Conservation (phyloP, 352 stramenopile genomes). For the Phytophthora hibernalis region DNA sequence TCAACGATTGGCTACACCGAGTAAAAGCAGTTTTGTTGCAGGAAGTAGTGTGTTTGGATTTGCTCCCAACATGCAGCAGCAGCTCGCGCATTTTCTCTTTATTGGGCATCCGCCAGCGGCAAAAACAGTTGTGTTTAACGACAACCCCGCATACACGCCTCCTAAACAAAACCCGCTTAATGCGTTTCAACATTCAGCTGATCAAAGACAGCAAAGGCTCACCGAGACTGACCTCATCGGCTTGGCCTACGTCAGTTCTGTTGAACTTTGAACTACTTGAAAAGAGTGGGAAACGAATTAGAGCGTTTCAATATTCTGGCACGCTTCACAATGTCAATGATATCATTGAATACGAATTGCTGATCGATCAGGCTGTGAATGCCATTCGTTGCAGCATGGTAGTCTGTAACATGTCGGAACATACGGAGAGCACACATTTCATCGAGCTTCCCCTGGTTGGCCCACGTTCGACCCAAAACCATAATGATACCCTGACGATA, state of each 20-base stretch:
- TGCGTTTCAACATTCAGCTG: neutral
- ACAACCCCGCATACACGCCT: neutral
- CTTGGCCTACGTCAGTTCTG: neutral
- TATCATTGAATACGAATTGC: constrained; percentile 8
- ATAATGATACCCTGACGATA: constrained; percentile 1
- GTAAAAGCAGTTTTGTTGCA: neutral
- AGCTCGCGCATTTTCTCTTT: constrained; percentile 44
- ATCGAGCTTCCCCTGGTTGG: neutral
- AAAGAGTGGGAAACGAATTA: constrained; percentile 1
- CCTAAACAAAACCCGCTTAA: neutral
- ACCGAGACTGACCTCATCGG: neutral
- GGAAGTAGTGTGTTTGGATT: constrained; percentile 27
- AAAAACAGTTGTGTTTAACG: neutral
- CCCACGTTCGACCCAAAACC: neutral
- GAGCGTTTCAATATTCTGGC: constrained; percentile 11
- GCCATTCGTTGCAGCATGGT: constrained; percentile 10
- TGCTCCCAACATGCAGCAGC: constrained; percentile 35
- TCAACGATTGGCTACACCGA: constrained; percentile 15
- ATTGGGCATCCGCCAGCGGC: constrained; percentile 11
- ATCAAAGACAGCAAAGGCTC: neutral
- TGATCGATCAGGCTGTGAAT: neutral
- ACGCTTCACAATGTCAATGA: constrained; percentile 1
- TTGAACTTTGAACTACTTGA: constrained; percentile 18
- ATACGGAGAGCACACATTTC: constrained; percentile 4
- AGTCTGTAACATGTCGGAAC: neutral